These are phyloP conservation scores for Calonectria hawksworthii DNA, from an alignment of 2,329 filamentous ascomycete species.

Conservation along the genomic window DNA sequence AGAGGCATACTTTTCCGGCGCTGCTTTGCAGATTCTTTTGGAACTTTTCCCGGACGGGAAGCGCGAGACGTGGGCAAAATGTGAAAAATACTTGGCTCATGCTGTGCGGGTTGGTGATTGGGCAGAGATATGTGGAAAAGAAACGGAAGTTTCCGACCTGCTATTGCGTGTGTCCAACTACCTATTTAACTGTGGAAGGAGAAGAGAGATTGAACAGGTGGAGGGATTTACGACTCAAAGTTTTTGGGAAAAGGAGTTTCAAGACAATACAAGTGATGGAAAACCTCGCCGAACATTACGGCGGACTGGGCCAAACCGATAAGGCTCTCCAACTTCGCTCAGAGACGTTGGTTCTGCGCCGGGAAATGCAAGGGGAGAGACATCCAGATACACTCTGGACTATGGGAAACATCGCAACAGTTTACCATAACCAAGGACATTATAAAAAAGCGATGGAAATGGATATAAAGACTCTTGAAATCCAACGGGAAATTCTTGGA, in stretches of 20 bases:
- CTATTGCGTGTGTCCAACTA: slow-evolving; percentile 39
- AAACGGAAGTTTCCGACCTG: slow-evolving; percentile 28
- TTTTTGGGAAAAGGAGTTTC: neutral
- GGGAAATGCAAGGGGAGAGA: neutral
- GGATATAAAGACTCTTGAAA: neutral
- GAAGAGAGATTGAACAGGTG: neutral
- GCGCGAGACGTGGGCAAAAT: slow-evolving; percentile 18
- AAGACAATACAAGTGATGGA: neutral
- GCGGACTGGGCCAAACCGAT: neutral
- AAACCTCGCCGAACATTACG: neutral
- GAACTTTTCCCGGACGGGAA: slow-evolving; percentile 39
- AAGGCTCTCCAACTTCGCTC: neutral
- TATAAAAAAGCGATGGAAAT: neutral
- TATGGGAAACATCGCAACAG: neutral
- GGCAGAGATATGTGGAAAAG: slow-evolving; percentile 38
- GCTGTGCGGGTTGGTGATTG: slow-evolving; percentile 42
- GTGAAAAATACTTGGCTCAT: slow-evolving; percentile 47
- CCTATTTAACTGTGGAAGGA: slow-evolving; percentile 39
- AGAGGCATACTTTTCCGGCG: slow-evolving; percentile 39
- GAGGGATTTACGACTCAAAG: neutral
- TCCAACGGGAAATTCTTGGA: neutral
- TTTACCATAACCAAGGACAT: neutral
- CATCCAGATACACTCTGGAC: neutral
- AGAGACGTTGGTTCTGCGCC: neutral
- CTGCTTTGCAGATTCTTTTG: slow-evolving; percentile 41